A percentile compares a stretch with the other conserved stretches of the same genome.
These are phyloP conservation scores for Glycine latifolia DNA, from an alignment of 306 rosid genomes.

Conservation along the genomic window DNA sequence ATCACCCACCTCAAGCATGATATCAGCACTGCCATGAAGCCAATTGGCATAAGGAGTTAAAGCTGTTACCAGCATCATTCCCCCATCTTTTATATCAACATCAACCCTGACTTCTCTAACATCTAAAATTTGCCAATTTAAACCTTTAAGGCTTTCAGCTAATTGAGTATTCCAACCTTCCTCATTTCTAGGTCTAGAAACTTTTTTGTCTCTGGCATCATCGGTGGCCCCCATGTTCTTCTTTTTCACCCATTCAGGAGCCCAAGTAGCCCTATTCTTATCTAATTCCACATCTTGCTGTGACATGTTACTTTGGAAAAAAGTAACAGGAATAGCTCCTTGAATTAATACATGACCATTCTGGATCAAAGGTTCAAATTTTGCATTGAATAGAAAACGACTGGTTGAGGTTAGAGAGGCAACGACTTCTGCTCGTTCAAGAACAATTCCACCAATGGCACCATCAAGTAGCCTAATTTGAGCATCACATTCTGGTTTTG, in stretches of 20 bases:
- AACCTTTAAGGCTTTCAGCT: constrained; percentile 83
- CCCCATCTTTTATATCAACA: constrained; percentile 95
- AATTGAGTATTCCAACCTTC: constrained; percentile 79
- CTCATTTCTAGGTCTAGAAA: constrained; percentile 74
- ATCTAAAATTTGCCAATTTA: constrained; percentile 80
- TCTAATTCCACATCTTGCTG: constrained; percentile 67
- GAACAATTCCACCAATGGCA: constrained; percentile 87
- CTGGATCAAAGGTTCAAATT: constrained; percentile 84
- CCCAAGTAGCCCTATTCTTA: constrained; percentile 59
- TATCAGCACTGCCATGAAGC: constrained; percentile 93
- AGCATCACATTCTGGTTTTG: constrained; percentile 94
- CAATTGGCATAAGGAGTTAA: constrained; percentile 88
- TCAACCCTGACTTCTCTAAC: constrained; percentile 90
- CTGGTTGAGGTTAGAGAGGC: constrained; percentile 87
- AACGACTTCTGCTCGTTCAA: constrained; percentile 90
- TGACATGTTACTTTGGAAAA: constrained; percentile 61
- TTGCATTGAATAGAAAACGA: constrained; percentile 92
- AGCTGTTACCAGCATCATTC: constrained; percentile 94
- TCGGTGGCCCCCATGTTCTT: constrained; percentile 55
- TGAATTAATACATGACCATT: constrained; percentile 88
- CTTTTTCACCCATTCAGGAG: constrained; percentile 76
- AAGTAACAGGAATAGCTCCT: constrained; percentile 88
- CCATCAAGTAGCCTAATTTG: constrained; percentile 98
- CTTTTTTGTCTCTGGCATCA: constrained; percentile 61
- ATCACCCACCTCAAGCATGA: constrained; percentile 80